These are phyloP conservation scores for Claviceps spartinae DNA, from an alignment of 2,329 filamentous ascomycete genomes.

Conservation along the genomic window DNA sequence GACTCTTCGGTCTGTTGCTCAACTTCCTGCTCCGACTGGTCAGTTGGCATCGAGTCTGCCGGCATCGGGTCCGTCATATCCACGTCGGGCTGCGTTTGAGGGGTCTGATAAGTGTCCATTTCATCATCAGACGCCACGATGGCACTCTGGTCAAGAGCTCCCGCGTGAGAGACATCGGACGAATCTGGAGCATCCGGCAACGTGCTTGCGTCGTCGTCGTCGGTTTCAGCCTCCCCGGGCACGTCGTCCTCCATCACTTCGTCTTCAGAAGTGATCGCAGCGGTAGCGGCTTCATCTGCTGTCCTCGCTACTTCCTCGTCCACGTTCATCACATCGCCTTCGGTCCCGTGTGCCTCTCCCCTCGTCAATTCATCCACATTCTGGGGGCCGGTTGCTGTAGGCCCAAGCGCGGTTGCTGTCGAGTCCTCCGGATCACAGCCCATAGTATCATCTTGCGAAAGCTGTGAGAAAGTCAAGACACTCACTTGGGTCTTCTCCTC, in stretches of 20 bases:
- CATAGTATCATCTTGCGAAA: background rate
- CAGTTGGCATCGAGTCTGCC: constrained; percentile 1
- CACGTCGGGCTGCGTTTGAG: background rate
- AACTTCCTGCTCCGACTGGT: background rate
- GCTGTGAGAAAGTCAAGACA: background rate
- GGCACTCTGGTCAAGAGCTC: background rate
- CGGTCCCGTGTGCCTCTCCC: background rate
- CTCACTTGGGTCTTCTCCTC: background rate
- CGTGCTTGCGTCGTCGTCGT: background rate
- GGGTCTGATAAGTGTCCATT: background rate
- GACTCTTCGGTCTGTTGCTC: background rate
- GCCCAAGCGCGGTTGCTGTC: background rate
- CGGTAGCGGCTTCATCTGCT: background rate
- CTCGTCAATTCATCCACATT: background rate
- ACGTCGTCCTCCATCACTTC: background rate
- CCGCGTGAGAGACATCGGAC: background rate
- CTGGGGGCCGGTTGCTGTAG: background rate
- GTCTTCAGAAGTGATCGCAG: background rate
- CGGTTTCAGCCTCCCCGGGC: background rate
- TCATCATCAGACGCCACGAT: background rate
- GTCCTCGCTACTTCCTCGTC: background rate
- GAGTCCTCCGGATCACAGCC: background rate
- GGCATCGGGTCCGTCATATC: constrained; percentile 6
- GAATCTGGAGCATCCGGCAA: background rate
- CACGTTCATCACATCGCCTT: background rate